Evolutionary conservation across 768 basidiomycete genomes (phyloP).

Genomic region (Tricholoma saponaceum): DNA sequence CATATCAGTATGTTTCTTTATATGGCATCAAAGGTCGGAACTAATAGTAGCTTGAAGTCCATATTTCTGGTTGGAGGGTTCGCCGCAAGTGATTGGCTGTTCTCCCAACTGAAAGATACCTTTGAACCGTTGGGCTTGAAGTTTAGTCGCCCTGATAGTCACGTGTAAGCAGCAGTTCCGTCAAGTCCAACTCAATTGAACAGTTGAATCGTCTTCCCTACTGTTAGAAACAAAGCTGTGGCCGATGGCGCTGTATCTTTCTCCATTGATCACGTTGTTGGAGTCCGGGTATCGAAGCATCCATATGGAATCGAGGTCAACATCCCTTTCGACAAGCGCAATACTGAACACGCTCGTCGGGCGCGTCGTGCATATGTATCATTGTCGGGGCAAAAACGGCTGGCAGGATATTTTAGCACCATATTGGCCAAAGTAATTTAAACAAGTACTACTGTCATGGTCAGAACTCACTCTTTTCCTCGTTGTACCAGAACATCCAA

Average conservation of each 20-base stretch:
- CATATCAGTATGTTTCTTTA: slow-evolving; percentile 19
- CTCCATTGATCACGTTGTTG: slow-evolving; percentile 39
- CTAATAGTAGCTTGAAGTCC: slow-evolving; percentile 17
- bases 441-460: not conserved
- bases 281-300: slow-evolving; percentile 32
- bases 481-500: slow-evolving; percentile 1
- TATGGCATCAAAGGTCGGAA: not conserved
- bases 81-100: slow-evolving; percentile 41
- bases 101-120: slow-evolving; percentile 20
- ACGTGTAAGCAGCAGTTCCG: slow-evolving; percentile 10
- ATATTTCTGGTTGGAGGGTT: slow-evolving; percentile 44
- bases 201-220: not conserved
- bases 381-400: not conserved
- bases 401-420: not conserved
- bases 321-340: slow-evolving; percentile 7
- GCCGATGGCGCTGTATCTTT: slow-evolving; percentile 41
- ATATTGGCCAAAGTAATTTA: slow-evolving; percentile 2
- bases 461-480: not conserved
- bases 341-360: slow-evolving; percentile 13
- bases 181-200: not conserved
- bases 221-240: slow-evolving; percentile 39
- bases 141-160: slow-evolving; percentile 14
- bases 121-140: slow-evolving; percentile 17
- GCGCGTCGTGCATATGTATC: not conserved
- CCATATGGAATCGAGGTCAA: slow-evolving; percentile 29